Conservation (phyloP, 1,139 yeast species). For the Saccharomyces uvarum region DNA sequence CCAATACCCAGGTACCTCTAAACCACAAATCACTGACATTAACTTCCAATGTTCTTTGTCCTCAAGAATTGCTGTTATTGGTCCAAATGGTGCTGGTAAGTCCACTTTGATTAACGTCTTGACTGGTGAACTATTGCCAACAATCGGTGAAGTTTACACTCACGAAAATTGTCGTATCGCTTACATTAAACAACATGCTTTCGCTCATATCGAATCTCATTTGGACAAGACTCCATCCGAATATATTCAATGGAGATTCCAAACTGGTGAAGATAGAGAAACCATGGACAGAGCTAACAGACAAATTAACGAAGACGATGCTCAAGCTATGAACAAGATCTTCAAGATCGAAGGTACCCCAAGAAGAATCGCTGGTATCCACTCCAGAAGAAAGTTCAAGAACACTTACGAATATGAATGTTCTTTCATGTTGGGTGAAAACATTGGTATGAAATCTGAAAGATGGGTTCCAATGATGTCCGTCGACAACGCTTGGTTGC, state of each 20-base stretch:
- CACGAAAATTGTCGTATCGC: slow-evolving; percentile 99
- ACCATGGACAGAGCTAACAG: slow-evolving; percentile 99
- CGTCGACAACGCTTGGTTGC: slow-evolving; percentile 99
- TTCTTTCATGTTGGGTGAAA: slow-evolving; percentile 94
- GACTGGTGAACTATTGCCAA: slow-evolving; percentile 99
- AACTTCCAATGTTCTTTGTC: slow-evolving; percentile 98
- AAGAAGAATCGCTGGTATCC: slow-evolving; percentile 93
- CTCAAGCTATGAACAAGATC: slow-evolving; percentile 97
- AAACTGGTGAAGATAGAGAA: slow-evolving; percentile 99
- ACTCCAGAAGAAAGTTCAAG: slow-evolving; percentile 99
- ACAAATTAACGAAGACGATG: slow-evolving; percentile 94
- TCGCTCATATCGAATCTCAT: slow-evolving; percentile 97
- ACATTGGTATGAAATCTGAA: slow-evolving; percentile 97
- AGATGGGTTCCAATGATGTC: slow-evolving; percentile 99
- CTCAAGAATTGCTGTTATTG: slow-evolving; percentile 99
- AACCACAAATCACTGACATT: slow-evolving; percentile 85
- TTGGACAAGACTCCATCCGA: slow-evolving; percentile 99
- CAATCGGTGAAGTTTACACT: slow-evolving; percentile 95
- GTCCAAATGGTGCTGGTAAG: slow-evolving; percentile 99
- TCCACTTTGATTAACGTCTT: slow-evolving; percentile 95
- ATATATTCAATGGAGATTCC: slow-evolving; percentile 99
- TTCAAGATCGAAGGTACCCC: slow-evolving; percentile 97
- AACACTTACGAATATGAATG: slow-evolving; percentile 99
- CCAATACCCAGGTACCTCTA: slow-evolving; percentile 98
- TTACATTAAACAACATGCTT: slow-evolving; percentile 99